These are phyloP conservation scores for Septoria petroselini DNA, from an alignment of 2,329 filamentous ascomycete species.

Conservation along the genomic window DNA sequence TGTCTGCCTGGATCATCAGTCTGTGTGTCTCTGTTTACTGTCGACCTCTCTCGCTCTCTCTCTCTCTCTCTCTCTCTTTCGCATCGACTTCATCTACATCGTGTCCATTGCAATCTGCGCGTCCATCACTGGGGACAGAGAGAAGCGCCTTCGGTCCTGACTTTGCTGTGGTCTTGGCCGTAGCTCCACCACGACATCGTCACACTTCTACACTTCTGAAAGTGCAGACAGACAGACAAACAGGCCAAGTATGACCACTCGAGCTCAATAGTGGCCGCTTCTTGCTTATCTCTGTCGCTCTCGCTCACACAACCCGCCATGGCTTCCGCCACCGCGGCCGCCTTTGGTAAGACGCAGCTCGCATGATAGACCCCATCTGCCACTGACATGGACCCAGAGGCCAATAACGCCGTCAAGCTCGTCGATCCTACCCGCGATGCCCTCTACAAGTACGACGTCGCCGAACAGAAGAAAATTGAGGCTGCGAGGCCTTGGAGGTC, in stretches of 20 bases:
- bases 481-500: conserved; percentile 69
- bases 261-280: conserved; percentile 10
- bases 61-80: too few relatives aligned
- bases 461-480: conserved; percentile 64
- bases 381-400: conserved; percentile 56
- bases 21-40: too few relatives aligned
- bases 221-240: not conserved
- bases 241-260: conserved; percentile 26
- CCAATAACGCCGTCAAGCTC: conserved; percentile 77
- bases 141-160: too few relatives aligned
- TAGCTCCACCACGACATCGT: too few relatives aligned
- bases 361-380: not conserved
- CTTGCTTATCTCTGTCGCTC: conserved; percentile 5
- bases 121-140: too few relatives aligned
- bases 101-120: too few relatives aligned
- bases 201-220: too few relatives aligned
- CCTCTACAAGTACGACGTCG: conserved; percentile 77
- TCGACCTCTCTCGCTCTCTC: too few relatives aligned
- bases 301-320: conserved; percentile 16
- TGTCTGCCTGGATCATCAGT: too few relatives aligned
- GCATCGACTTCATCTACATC: too few relatives aligned
- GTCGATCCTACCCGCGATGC: conserved; percentile 85
- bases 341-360: conserved; percentile 8
- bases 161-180: too few relatives aligned
- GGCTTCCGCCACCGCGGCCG: conserved; percentile 37